These are phyloP conservation scores for Colletotrichum cuscutae DNA, from an alignment of 2,329 filamentous ascomycete species.

Conservation along the genomic window DNA sequence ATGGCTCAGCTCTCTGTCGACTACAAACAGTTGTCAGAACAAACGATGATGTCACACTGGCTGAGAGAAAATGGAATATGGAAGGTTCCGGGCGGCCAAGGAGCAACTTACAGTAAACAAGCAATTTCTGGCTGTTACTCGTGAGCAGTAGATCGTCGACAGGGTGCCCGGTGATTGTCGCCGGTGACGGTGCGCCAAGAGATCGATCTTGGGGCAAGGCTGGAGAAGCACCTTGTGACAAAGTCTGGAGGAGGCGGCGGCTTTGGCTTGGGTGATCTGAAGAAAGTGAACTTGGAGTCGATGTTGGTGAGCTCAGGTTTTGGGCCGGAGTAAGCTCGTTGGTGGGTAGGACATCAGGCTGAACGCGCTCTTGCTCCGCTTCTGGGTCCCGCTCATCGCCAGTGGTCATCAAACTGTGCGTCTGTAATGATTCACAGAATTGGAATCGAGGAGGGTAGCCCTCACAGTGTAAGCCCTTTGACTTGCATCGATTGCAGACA, in stretches of 20 bases:
- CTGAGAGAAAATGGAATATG: neutral
- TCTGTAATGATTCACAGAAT: slow-evolving; percentile 38
- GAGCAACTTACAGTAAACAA: slow-evolving; percentile 9
- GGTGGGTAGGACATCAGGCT: neutral
- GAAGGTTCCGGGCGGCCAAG: neutral
- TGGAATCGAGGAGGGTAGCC: slow-evolving; percentile 44
- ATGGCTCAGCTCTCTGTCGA: slow-evolving; percentile 37
- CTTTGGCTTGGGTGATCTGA: neutral
- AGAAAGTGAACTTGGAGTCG: neutral
- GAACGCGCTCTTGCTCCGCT: neutral
- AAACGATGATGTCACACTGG: neutral
- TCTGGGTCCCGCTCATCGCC: neutral
- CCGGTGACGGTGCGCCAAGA: slow-evolving; percentile 2
- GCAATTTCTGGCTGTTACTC: neutral
- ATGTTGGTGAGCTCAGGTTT: neutral
- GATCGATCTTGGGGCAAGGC: neutral
- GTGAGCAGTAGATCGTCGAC: neutral
- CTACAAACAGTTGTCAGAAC: slow-evolving; percentile 24
- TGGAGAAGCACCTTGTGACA: neutral
- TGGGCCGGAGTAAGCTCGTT: neutral
- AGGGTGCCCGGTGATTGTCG: neutral
- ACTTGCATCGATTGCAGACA: slow-evolving; percentile 41
- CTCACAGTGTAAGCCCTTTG: slow-evolving; percentile 44
- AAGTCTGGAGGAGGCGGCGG: neutral
- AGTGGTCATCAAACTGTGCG: slow-evolving; percentile 35